phyloP scores from a whole-genome alignment of 352 stramenopile genomes.

The Peronospora tabacina region DNA sequence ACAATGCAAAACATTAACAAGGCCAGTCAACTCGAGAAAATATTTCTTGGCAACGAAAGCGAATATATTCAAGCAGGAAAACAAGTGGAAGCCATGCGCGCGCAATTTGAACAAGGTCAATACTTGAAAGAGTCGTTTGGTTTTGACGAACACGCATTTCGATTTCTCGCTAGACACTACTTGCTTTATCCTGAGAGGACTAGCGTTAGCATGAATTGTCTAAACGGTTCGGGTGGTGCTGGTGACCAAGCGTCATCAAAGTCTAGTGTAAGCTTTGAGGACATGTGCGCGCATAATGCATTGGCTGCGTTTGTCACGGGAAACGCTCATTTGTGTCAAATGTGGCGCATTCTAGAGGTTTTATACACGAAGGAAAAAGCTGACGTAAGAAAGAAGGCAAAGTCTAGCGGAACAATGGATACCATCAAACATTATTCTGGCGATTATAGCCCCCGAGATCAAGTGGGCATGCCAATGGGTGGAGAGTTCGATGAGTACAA shows the following conservation, averaged over 20 bases:
- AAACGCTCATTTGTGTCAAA: conserved; percentile 69
- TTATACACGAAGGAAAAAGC: conserved; percentile 46
- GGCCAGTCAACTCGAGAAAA: conserved; percentile 51
- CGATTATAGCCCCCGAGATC: conserved; percentile 12
- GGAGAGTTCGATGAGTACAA: conserved; percentile 15
- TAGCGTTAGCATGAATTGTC: conserved; percentile 2
- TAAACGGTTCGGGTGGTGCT: conserved; percentile 3
- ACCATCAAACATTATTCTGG: conserved; percentile 7
- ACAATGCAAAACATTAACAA: conserved; percentile 72
- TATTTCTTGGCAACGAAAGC: conserved; percentile 56
- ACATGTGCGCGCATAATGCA: conserved; percentile 81
- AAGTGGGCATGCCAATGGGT: conserved; percentile 22
- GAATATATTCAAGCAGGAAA: conserved; percentile 50
- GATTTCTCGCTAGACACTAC: conserved; percentile 77
- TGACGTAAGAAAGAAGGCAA: conserved; percentile 2
- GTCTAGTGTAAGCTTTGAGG: conserved; percentile 38
- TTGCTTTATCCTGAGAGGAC: conserved; percentile 29
- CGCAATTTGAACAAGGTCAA: conserved; percentile 57
- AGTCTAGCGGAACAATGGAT: conserved; percentile 4
- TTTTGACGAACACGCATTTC: conserved; percentile 81
- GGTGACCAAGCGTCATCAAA: conserved; percentile 3
- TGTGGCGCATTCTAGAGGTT: conserved; percentile 83
- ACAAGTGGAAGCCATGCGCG: conserved; percentile 49
- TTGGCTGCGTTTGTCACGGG: conserved; percentile 67
- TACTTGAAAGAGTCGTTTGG: conserved; percentile 75